Base-by-base conservation (phyloP, 306 rosid species). In the Hylodesmum podocarpum region DNA sequence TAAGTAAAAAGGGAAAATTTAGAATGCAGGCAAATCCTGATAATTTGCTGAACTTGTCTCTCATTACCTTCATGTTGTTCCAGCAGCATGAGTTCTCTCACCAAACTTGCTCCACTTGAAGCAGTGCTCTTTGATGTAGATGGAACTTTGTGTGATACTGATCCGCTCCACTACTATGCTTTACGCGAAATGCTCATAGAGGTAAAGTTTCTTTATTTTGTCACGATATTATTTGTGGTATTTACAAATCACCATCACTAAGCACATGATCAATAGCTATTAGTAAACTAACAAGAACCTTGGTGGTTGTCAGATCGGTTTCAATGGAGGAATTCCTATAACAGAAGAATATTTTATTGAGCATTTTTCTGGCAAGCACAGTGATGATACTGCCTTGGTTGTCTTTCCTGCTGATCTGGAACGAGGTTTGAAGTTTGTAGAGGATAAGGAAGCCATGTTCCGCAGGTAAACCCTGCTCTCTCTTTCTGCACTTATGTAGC, bases 81-180 rank as follows among this genome's bases (percentile, higher is more conserved):
- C 82, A 46, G 77, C 90, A 90, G 95, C 87, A 86, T 86, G 76
- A 75, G 67, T 84, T 53, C 89, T 57, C 90, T 95, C 49, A 67
- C 86, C 58, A 69, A 22, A 57, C 85, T 90, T 70, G 91, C 96
- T 73, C 93, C 97, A 41, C 78, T 92, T 47, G 92, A 92, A 82
- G 97, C 96, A 18, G 89, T 95, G 78, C 87, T 95, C 33, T 95
- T 95, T 73, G 98, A 95, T 79, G 81, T 95, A 24, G 98, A 95
- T 84, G 98, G 98, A 84, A 92, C 98, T 31, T 68, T 94, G 0
- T 91, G 97, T 71, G 98, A 94, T 83, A 90, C 98, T 12, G 98
- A 94, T 86, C 96, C 96, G 6, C 80, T 94, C 64, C 98, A 94
- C 80, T 82, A 78, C 75, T 57, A 68, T 55, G 96, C 97, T 39